These are phyloP conservation scores for Stygiomarasmius scandens DNA, from an alignment of 1,284 basidiomycete genomes.

Conservation along the genomic window DNA sequence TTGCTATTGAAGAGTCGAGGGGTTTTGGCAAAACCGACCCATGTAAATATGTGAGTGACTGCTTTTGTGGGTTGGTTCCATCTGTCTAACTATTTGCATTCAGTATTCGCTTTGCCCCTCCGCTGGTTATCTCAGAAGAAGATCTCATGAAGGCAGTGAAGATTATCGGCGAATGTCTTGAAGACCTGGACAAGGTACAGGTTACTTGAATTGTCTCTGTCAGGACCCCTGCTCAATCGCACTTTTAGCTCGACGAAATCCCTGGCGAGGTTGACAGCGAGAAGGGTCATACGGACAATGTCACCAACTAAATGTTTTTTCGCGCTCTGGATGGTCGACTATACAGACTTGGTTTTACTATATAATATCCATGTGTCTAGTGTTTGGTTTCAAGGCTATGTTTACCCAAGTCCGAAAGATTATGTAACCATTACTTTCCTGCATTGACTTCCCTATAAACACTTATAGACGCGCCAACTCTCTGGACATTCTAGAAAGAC, in stretches of 20 bases:
- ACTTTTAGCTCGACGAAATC: conserved; percentile 63
- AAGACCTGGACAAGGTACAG: conserved; percentile 81
- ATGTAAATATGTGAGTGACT: conserved; percentile 82
- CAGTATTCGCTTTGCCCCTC: conserved; percentile 95
- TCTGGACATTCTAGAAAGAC: too few species aligned
- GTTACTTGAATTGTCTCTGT: background rate
- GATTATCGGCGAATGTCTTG: conserved; percentile 78
- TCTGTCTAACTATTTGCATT: conserved; percentile 11
- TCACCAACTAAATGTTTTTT: conserved; percentile 30
- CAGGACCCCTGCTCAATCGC: background rate
- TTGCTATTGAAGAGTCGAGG: conserved; percentile 90
- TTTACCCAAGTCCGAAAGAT: too few species aligned
- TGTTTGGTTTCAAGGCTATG: too few species aligned
- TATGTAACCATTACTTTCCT: too few species aligned
- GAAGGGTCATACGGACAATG: conserved; percentile 51
- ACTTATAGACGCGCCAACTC: too few species aligned
- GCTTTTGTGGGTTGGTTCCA: conserved; percentile 2
- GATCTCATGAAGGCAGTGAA: conserved; percentile 78
- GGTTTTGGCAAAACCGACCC: conserved; percentile 94
- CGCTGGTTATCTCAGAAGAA: conserved; percentile 88
- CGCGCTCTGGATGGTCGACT: too few species aligned
- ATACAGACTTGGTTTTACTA: too few species aligned
- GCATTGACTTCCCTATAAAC: too few species aligned
- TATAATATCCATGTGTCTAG: too few species aligned
- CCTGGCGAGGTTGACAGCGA: conserved; percentile 69